Evolutionary conservation across 169 alveolate species (phyloP).

Genomic region (Perkinsus chesapeaki): DNA sequence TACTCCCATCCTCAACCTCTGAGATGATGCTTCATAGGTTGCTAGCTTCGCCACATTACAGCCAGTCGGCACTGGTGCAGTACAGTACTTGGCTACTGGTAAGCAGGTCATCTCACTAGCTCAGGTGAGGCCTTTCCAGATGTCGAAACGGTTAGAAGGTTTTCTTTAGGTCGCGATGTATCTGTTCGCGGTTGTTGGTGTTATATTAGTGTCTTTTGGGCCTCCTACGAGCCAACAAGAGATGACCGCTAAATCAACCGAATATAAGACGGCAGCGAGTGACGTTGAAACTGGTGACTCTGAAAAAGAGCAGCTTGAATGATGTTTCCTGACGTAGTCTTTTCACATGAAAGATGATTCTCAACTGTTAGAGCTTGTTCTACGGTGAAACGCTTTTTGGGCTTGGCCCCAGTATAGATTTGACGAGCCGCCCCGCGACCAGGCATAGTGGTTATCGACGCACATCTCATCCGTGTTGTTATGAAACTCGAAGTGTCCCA

Average conservation of each 20-base stretch:
- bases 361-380: no score
- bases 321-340: no score
- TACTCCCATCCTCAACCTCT: not conserved
- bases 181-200: not conserved
- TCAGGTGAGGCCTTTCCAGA: not conserved
- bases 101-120: not conserved
- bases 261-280: not conserved
- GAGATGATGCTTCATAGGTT: not conserved
- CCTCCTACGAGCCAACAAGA: not conserved
- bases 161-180: not conserved
- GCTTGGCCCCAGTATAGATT: no score
- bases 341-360: no score
- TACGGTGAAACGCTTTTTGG: no score
- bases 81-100: not conserved
- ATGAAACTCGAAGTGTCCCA: no score
- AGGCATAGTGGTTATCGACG: no score
- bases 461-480: no score
- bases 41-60: not conserved
- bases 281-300: not conserved
- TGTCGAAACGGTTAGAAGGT: not conserved
- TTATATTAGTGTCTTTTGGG: not conserved
- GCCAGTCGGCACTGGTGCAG: not conserved
- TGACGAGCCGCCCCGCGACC: no score
- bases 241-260: not conserved
- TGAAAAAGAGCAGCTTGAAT: not conserved